Conservation (phyloP, 352 stramenopile genomes). For the Hyaloperonospora brassicae region DNA sequence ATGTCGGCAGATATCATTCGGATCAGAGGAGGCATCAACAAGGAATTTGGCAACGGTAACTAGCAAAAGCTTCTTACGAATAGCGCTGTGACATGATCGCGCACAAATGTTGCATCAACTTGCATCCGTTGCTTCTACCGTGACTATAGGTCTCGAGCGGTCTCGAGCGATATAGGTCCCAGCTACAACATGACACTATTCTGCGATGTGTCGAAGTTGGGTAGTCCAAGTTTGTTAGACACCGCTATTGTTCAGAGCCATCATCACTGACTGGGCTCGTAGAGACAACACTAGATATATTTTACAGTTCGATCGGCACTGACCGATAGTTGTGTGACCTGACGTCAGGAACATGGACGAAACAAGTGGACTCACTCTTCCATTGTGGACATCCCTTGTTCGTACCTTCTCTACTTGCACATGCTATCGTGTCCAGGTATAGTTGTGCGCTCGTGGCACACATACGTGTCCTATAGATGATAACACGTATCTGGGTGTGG, state of each 20-base stretch:
- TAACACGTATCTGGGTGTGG: no score
- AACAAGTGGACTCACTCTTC: conserved; percentile 52
- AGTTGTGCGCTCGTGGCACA: no score
- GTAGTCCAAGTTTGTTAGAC: conserved; percentile 49
- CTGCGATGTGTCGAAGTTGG: conserved; percentile 30
- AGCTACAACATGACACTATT: no score
- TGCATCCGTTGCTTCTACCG: conserved; percentile 64
- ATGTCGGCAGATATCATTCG: no score
- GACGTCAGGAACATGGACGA: conserved; percentile 54
- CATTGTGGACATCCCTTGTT: conserved; percentile 41
- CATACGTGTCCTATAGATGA: no score
- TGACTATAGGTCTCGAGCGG: conserved; percentile 61
- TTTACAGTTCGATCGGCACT: conserved; percentile 62
- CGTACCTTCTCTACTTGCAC: conserved; percentile 30
- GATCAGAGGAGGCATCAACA: no score
- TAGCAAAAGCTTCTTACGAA: conserved; percentile 60
- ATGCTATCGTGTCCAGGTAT: no score
- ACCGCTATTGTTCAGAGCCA: conserved; percentile 32
- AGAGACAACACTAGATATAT: conserved; percentile 69
- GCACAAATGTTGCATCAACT: conserved; percentile 45
- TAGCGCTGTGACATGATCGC: conserved; percentile 46
- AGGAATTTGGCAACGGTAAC: conserved; percentile 39
- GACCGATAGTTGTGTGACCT: conserved; percentile 76
- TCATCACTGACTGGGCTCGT: conserved; percentile 53
- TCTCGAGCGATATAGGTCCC: conserved; percentile 30